Evolutionary conservation across 2,329 filamentous ascomycete genomes (phyloP), one percentile per base, ranked within the genome.

Genomic region (Epichloe hybrida): DNA sequence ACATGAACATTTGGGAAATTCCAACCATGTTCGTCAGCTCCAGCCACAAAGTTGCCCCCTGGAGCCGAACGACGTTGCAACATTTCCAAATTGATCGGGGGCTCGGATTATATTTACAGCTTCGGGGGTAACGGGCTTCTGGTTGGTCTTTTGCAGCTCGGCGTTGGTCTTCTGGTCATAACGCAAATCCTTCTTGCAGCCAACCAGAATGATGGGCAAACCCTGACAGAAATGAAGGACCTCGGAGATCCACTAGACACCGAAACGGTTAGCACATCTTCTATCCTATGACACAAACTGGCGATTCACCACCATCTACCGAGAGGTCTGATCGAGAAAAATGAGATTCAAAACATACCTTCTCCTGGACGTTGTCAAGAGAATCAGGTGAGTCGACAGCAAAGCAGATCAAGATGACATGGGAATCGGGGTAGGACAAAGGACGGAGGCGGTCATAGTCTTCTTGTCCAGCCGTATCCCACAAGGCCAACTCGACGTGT

Each of bases 401-500:
- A 71, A 98, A 98, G 80, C 93, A 98, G 71, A 98, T 97, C 71
- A 98, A 79, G 72, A 98, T 97, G 72, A 98, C 93, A 71, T 98
- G 93, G 57, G 93, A 97, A 75, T 98, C 93, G 63, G 93, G 93
- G 80, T 98, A 98, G 59, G 93, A 98, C 60, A 98, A 84, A 64
- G 93, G 93, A 70, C 93, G 88, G 70, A 98, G 90, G 80, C 93
- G 90, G 72, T 98, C 93, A 76, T 98, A 98, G 77, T 98, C 93
- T 80, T 98, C 93, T 80, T 98, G 93, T 62, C 93, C 93, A 74
- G 93, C 93, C 64, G 93, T 98, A 96, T 98, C 93, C 93, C 93
- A 98, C 69, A 98, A 82, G 71, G 93, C 93, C 72, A 98, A 82
- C 78, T 98, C 93, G 65, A 98, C 93, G 72, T 96, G 93, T 80